Evolutionary conservation across 225 moss, liverwort and hornwort genomes (phyloP), one percentile per base, ranked within the genome.

Genomic region (Takakia lepidozioides): DNA sequence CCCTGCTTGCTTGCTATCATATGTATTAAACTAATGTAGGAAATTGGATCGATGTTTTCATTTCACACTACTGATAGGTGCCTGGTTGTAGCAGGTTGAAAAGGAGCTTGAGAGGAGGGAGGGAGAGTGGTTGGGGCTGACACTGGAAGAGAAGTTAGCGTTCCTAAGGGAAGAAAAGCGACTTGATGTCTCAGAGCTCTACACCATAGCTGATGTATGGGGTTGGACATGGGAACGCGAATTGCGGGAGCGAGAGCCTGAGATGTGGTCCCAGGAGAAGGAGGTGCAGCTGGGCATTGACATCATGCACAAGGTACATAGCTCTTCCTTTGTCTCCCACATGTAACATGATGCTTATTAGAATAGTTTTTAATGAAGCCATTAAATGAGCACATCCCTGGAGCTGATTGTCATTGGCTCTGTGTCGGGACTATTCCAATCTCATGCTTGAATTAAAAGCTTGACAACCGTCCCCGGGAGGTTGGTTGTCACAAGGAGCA

Each of bases 191-290:
- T 64, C 70, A 19, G 95, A 91, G 25, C 61, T 98, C 2, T 98
- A 91, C 48, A 98, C 95, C 3, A 78, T 98, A 72, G 84, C 80
- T 43, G 95, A 98, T 72, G 95, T 91, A 15, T 98, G 95, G 95
- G 83, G 78, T 46, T 98, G 95, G 95, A 83, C 82, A 22, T 98
- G 95, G 95, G 95, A 98, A 62, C 84, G 75, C 52, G 87, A 91
- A 57, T 68, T 87, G 48, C 75, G 76, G 45, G 82, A 78, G 32
- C 75, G 58, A 58, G 69, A 71, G 63, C 95, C 95, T 32, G 75
- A 87, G 54, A 80, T 58, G n/a, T 98, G 95, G 95, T 78, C 87
- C 18, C 87, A 82, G 59, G 91, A 98, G 75, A 68, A 60, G 67
- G 91, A 98, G 70, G 91, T 98, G 49, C 80, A 87, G 75, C 67